Percentiles rank a stretch among this genome's conserved stretches.
These are phyloP conservation scores for Citrullus amarus DNA, from an alignment of 306 rosid genomes.

Conservation along the genomic window DNA sequence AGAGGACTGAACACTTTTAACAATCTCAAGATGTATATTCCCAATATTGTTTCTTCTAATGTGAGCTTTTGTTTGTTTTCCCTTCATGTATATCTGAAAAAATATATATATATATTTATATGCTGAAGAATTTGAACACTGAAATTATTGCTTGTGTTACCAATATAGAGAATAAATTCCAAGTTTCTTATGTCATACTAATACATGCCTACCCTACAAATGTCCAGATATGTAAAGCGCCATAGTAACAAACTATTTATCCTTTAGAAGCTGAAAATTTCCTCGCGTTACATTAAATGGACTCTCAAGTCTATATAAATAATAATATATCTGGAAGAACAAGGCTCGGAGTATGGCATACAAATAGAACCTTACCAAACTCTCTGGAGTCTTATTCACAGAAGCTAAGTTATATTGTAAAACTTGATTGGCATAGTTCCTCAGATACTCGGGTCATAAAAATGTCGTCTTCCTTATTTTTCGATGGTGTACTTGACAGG, in stretches of 20 bases:
- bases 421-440: neutral
- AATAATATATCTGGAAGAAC: neutral
- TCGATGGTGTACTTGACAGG: neutral
- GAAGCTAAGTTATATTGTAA: too few species aligned
- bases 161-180: constrained; percentile 11
- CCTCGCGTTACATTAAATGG: neutral
- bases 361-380: neutral
- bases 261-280: neutral
- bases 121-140: neutral
- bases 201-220: neutral
- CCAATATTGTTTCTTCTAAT: neutral
- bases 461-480: neutral
- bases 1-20: constrained; percentile 27
- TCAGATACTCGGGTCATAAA: neutral
- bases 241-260: neutral
- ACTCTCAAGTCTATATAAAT: neutral
- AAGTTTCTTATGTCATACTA: neutral
- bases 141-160: constrained; percentile 17
- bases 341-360: neutral
- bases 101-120: neutral
- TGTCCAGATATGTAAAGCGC: neutral
- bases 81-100: neutral
- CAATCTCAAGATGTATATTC: constrained; percentile 5
- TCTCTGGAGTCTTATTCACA: neutral
- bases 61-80: neutral